These are phyloP conservation scores for Paspalum notatum DNA, from an alignment of 176 grass and related monocot genomes.

Conservation along the genomic window DNA sequence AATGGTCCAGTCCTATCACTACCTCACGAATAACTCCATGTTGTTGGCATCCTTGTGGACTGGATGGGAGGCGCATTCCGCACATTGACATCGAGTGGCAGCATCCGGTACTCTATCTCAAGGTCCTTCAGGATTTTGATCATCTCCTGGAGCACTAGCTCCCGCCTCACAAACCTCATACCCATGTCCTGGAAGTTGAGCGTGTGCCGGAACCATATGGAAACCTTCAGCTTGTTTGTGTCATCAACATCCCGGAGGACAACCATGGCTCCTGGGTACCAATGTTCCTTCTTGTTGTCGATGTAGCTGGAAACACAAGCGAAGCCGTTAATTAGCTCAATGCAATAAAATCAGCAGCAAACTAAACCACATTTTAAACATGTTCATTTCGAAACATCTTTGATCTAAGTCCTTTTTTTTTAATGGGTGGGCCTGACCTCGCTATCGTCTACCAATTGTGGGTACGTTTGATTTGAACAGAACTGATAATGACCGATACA, in stretches of 20 bases:
- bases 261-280: conserved; percentile 55
- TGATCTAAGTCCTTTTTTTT: background rate
- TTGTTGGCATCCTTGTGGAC: conserved; percentile 64
- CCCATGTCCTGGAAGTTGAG: conserved; percentile 73
- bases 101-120: conserved; percentile 75
- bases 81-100: conserved; percentile 69
- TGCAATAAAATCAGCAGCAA: conserved; percentile 11
- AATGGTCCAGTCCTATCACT: background rate
- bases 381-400: background rate
- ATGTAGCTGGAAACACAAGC: conserved; percentile 51
- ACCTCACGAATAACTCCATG: conserved; percentile 56
- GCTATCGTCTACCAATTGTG: background rate
- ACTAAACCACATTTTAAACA: background rate
- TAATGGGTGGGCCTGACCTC: background rate
- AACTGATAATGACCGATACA: conserved; percentile 4
- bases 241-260: conserved; percentile 58
- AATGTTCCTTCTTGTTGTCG: conserved; percentile 58
- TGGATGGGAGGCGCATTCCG: conserved; percentile 46
- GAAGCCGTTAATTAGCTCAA: background rate
- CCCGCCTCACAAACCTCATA: conserved; percentile 57
- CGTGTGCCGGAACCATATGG: conserved; percentile 57
- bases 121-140: conserved; percentile 70
- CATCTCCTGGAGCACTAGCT: conserved; percentile 63
- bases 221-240: conserved; percentile 69
- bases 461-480: background rate